Evolutionary conservation across 202 grass and related monocot species (phyloP).

Genomic region (Saccharum hybrid): DNA sequence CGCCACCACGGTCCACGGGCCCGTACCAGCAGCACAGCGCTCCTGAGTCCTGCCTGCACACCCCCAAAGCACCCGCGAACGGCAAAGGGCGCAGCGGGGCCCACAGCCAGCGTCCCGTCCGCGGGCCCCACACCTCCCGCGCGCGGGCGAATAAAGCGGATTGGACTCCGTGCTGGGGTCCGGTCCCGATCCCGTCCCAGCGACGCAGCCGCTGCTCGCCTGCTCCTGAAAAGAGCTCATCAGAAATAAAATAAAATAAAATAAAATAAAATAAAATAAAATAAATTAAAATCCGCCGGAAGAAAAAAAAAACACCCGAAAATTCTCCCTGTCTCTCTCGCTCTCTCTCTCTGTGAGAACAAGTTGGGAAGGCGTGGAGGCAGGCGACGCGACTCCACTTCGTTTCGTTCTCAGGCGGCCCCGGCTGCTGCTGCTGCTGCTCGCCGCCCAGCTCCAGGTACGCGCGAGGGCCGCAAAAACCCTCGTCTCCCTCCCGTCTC

Average conservation of each 20-base stretch:
- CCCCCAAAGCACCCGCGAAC: neutral
- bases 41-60: neutral
- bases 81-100: neutral
- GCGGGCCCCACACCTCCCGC: neutral
- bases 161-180: slow-evolving; percentile 46
- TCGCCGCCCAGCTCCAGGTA: neutral
- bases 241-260: slow-evolving; percentile 20
- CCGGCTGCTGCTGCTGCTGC: neutral
- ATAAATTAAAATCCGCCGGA: too few species aligned
- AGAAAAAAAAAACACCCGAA: neutral
- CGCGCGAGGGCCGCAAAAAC: neutral
- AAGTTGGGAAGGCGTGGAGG: neutral
- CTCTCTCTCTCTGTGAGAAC: neutral
- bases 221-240: too few species aligned
- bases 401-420: neutral
- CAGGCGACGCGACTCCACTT: slow-evolving; percentile 25
- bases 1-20: neutral
- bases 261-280: too few species aligned
- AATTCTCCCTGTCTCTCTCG: slow-evolving; percentile 11
- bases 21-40: neutral
- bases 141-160: slow-evolving; percentile 31
- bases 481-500: neutral
- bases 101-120: neutral
- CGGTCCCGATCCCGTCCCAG: slow-evolving; percentile 11
- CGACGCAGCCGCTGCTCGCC: neutral